These are phyloP conservation scores for Vickermania ingenoplastis DNA, from an alignment of 208 protist species.

Conservation along the genomic window DNA sequence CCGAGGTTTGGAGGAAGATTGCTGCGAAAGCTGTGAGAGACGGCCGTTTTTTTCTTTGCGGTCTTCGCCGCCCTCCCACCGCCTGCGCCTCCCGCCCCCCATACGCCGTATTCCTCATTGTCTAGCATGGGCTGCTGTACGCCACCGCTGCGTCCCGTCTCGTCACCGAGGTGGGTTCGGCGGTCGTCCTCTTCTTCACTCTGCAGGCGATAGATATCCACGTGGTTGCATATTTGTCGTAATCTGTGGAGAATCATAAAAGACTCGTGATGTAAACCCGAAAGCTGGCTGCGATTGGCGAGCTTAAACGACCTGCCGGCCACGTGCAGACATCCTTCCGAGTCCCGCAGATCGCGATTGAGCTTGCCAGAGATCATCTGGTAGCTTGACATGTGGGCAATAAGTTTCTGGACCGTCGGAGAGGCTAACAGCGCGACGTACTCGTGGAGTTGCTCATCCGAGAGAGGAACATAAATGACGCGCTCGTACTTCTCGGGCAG, in stretches of 20 bases:
- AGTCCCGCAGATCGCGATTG: slow-evolving; percentile 47
- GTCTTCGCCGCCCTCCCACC: no score
- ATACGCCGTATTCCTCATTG: no score
- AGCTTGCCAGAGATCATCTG: slow-evolving; percentile 22
- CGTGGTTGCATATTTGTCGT: slow-evolving; percentile 79
- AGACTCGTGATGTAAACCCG: slow-evolving; percentile 37
- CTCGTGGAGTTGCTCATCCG: slow-evolving; percentile 78
- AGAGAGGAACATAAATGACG: slow-evolving; percentile 94
- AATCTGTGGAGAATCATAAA: slow-evolving; percentile 62
- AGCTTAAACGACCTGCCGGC: slow-evolving; percentile 43
- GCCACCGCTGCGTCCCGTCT: background rate
- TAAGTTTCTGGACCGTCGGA: slow-evolving; percentile 43
- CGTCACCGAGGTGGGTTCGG: slow-evolving; percentile 1
- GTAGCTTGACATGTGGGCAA: slow-evolving; percentile 26
- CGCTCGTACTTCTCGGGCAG: slow-evolving; percentile 95
- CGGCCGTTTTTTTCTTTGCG: background rate
- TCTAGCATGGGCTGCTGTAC: no score
- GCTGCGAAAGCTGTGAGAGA: slow-evolving; percentile 35
- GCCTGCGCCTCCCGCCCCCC: no score
- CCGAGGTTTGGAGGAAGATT: slow-evolving; percentile 46
- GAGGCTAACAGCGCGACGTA: slow-evolving; percentile 89
- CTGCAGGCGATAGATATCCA: slow-evolving; percentile 55
- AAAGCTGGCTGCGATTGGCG: slow-evolving; percentile 9
- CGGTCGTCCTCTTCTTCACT: slow-evolving; percentile 20
- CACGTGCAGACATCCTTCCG: slow-evolving; percentile 43